Evolutionary conservation across 768 basidiomycete genomes (phyloP).

Genomic region (Lentinula lateritia): DNA sequence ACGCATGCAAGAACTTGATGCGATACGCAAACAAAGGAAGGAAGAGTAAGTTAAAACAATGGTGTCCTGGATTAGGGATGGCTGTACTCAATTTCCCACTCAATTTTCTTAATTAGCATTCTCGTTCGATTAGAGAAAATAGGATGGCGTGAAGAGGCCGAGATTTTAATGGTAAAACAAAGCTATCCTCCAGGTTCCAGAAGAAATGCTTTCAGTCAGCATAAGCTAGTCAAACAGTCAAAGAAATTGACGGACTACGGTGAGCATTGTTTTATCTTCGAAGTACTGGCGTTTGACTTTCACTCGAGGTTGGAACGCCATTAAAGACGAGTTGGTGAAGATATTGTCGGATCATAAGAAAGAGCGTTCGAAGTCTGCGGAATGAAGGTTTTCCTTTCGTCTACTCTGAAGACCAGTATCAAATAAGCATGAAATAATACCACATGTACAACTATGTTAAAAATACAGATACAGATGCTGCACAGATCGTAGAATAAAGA

Average conservation of each 20-base stretch:
- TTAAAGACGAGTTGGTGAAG: background rate
- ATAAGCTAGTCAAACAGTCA: background rate
- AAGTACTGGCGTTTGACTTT: background rate
- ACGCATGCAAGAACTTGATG: background rate
- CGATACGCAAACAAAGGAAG: background rate
- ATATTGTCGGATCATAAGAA: background rate
- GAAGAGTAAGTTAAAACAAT: background rate
- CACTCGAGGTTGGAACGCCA: background rate
- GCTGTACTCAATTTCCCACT: background rate
- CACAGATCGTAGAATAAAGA: background rate
- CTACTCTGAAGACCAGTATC: too few relatives aligned
- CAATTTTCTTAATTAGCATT: background rate
- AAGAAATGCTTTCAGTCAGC: background rate
- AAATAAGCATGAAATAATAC: too few relatives aligned
- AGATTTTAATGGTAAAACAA: background rate
- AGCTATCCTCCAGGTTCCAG: background rate
- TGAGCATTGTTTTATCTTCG: background rate
- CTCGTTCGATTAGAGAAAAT: background rate
- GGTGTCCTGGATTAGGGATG: background rate
- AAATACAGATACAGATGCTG: background rate
- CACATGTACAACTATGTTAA: background rate
- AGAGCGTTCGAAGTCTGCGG: background rate
- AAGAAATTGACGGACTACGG: background rate
- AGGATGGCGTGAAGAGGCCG: slow-evolving; percentile 1
- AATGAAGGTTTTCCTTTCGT: too few relatives aligned